Evolutionary conservation across 768 basidiomycete species (phyloP).

Genomic region (Saitozyma podzolica): DNA sequence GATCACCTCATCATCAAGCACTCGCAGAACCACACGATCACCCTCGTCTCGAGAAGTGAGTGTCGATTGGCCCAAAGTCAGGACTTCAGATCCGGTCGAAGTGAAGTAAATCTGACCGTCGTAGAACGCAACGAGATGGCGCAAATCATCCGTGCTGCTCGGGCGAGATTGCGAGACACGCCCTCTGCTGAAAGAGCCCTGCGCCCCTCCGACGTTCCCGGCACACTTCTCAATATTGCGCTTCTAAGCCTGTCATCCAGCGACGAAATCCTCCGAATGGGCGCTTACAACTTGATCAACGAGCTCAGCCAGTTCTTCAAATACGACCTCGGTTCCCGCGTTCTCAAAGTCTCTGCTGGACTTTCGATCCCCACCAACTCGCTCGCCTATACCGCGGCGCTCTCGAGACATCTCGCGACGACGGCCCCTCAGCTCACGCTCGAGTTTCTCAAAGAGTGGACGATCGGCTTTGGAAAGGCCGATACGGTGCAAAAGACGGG

Average conservation of each 20-base stretch:
- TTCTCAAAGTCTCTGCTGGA: constrained; percentile 25
- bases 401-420: constrained; percentile 27
- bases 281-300: constrained; percentile 72
- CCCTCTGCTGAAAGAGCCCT: constrained; percentile 62
- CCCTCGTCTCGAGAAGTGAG: constrained; percentile 38
- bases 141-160: constrained; percentile 37
- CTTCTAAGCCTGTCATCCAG: constrained; percentile 72
- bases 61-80: not conserved
- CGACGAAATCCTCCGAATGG: constrained; percentile 73
- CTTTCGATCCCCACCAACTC: constrained; percentile 37
- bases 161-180: constrained; percentile 23
- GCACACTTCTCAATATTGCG: constrained; percentile 77
- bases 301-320: constrained; percentile 42
- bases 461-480: constrained; percentile 59
- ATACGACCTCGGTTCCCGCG: constrained; percentile 22
- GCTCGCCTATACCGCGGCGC: constrained; percentile 18
- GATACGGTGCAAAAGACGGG: constrained; percentile 62
- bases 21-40: constrained; percentile 26
- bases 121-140: constrained; percentile 61
- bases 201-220: constrained; percentile 78
- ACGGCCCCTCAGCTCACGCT: constrained; percentile 70
- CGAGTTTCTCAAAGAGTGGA: constrained; percentile 85
- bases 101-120: constrained; percentile 11
- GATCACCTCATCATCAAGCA: constrained; percentile 41
- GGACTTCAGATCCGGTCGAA: not conserved